Percentiles rank a stretch among this genome's conserved stretches.
Conservation (phyloP, 345 rosid genomes). For the Gossypium longicalyx region DNA sequence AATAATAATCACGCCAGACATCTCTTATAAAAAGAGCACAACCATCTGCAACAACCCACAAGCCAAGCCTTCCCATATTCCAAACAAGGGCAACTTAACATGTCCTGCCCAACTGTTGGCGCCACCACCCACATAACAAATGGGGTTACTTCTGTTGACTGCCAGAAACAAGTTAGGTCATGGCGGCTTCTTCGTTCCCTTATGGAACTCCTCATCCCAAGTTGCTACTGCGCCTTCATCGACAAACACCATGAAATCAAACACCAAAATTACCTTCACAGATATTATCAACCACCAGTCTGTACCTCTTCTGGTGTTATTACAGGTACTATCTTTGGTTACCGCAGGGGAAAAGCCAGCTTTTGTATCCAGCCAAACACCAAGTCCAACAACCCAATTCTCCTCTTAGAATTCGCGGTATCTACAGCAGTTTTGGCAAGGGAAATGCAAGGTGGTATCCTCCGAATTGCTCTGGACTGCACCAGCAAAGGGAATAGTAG, state of each 20-base stretch:
- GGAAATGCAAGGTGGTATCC: slow-evolving; percentile 61
- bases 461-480: slow-evolving; percentile 58
- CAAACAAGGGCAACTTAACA: slow-evolving; percentile 10
- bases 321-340: slow-evolving; percentile 64
- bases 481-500: background rate
- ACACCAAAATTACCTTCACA: slow-evolving; percentile 17
- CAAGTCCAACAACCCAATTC: slow-evolving; percentile 36
- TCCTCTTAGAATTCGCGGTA: slow-evolving; percentile 54
- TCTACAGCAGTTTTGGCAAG: slow-evolving; percentile 51
- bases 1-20: background rate
- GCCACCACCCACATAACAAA: slow-evolving; percentile 26
- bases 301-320: slow-evolving; percentile 30
- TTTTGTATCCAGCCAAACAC: slow-evolving; percentile 54
- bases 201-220: slow-evolving; percentile 53
- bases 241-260: slow-evolving; percentile 28
- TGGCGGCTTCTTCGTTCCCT: slow-evolving; percentile 66
- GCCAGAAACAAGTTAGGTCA: slow-evolving; percentile 76
- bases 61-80: slow-evolving; percentile 14
- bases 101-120: slow-evolving; percentile 37
- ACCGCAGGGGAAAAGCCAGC: slow-evolving; percentile 52
- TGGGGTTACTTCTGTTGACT: slow-evolving; percentile 56
- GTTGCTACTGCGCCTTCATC: slow-evolving; percentile 39
- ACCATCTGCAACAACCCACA: slow-evolving; percentile 16
- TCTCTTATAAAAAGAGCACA: slow-evolving; percentile 14
- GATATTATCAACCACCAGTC: slow-evolving; percentile 15